A percentile compares a stretch with the other conserved stretches of the same genome.
phyloP scores from a whole-genome alignment of 768 basidiomycete species.

The Phaeotremella skinneri region DNA sequence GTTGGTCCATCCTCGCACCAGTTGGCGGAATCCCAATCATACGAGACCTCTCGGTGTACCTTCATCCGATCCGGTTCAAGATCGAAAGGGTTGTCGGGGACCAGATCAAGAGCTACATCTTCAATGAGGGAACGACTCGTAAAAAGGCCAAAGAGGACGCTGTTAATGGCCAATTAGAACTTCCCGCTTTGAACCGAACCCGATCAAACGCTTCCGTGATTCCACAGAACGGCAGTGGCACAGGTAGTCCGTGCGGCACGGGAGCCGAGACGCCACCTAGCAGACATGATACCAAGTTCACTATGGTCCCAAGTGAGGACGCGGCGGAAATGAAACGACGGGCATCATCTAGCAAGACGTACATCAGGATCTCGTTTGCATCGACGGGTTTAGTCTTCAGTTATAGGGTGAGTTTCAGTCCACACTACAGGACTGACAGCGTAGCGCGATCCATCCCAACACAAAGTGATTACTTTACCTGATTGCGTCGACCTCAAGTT shows the following conservation, averaged over 20 bases:
- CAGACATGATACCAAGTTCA: slow-evolving; percentile 26
- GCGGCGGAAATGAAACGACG: slow-evolving; percentile 57
- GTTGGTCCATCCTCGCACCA: slow-evolving; percentile 80
- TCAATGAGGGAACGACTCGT: slow-evolving; percentile 53
- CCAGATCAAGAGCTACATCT: slow-evolving; percentile 83
- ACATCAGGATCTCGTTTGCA: slow-evolving; percentile 70
- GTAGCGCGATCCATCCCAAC: slow-evolving; percentile 38
- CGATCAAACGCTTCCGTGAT: slow-evolving; percentile 44
- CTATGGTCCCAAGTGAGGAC: slow-evolving; percentile 25
- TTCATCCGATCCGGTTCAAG: slow-evolving; percentile 83
- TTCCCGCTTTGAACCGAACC: slow-evolving; percentile 54
- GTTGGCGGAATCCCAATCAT: slow-evolving; percentile 92
- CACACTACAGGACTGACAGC: neutral
- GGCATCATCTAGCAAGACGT: slow-evolving; percentile 72
- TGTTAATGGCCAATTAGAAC: slow-evolving; percentile 39
- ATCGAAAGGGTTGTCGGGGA: slow-evolving; percentile 78
- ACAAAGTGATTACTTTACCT: slow-evolving; percentile 40
- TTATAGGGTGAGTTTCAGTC: slow-evolving; percentile 56
- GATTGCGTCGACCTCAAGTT: slow-evolving; percentile 75
- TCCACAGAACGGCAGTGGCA: slow-evolving; percentile 28
- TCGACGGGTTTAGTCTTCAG: slow-evolving; percentile 64
- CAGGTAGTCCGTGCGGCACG: slow-evolving; percentile 43
- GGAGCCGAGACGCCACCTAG: slow-evolving; percentile 40
- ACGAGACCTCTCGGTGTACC: slow-evolving; percentile 71
- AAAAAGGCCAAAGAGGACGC: slow-evolving; percentile 44